Base-by-base conservation (phyloP, 2,329 filamentous ascomycete species). In the Stylonectria norvegica region DNA sequence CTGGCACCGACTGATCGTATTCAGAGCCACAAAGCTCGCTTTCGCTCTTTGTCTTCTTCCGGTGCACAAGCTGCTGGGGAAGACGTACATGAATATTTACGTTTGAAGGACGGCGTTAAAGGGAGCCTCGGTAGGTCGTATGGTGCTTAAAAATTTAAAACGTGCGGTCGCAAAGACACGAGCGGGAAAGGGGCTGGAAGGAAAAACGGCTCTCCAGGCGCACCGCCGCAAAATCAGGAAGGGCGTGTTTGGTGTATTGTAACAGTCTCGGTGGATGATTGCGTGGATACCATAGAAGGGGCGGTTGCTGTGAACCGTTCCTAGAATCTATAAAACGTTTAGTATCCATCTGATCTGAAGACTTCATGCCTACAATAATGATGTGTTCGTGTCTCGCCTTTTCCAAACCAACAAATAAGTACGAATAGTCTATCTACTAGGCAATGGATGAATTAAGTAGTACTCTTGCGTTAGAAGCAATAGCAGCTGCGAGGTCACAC, bases 181-280 rank as follows among this genome's bases (percentile, higher is more conserved):
- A 27, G n/a, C 16, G 22, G 41, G 37, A 33, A 42, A 23, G n/a
- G 36, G 19, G 34, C 28, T 33, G 36, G 22, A 27, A 20, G 11
- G 33, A 38, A 35, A 45, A 17, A 36, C 31, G 34, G 39, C 36
- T 40, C 36, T 29, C 23, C 20, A 36, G 39, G 43, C 7, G 22
- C 32, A 19, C 34, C 33, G 22, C 15, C 33, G 16, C 18, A 20
- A 35, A 31, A 40, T 33, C 7, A 38, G 40, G 32, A 41, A 23
- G 34, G 35, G 42, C 34, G 35, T 40, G 31, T 27, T 34, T 17
- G 34, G 35, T 28, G 35, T 52, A 48, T 41, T 47, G 31, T 43
- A 38, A 29, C 19, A 42, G 16, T 38, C 31, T 42, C 31, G 33
- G 41, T 34, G 33, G 22, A 32, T 40, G 28, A 25, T 42, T 34